Evolutionary conservation across 768 basidiomycete species (phyloP), one percentile per base, ranked within the genome.

Genomic region (Rhodocollybia butyracea): DNA sequence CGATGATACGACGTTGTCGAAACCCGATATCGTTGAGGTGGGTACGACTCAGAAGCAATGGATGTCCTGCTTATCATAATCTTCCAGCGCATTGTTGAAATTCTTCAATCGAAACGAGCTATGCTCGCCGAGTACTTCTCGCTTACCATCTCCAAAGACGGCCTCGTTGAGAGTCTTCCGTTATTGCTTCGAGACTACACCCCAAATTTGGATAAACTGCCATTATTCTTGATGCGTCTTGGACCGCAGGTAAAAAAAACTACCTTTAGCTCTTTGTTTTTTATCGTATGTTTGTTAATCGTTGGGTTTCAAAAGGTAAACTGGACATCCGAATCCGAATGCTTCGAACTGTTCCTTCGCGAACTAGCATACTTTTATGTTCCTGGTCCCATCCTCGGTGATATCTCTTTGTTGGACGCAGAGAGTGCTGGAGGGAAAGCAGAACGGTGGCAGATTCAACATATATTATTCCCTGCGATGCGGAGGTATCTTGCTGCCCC

Each of bases 81-180:
- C 30, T 39, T 19, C 24, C 58, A 93, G 91, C 76, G 78, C 31
- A 91, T 94, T 42, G 67, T 77, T 5, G 70, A 80, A n/a, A 81
- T 80, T 5, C 69, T 94, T 2, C 72, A 84, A 54, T 65, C 73
- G 3, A 76, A 82, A 12, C 79, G 88, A 8, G 88, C 87, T 3
- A 98, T 99, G 95, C 75, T 98, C 3, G 74, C 81, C 1, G 97
- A 98, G 59, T 98, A 99, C 70, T 98, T 98, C 66, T 87, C 85
- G 1, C 69, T 98, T 19, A 69, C 71, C 24, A 88, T 99, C 59
- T 79, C 82, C 5, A 73, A 78, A 0, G 72, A 80, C 2, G 94
- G 91, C 1, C 66, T 74, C 22, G 71, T 98, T n/a, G 80, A 87
- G 61, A 84, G 80, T 55, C 65, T 99, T 12, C 97, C 97, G 0